phyloP scores from a whole-genome alignment of 345 rosid genomes.

The Noccaea caerulescens region DNA sequence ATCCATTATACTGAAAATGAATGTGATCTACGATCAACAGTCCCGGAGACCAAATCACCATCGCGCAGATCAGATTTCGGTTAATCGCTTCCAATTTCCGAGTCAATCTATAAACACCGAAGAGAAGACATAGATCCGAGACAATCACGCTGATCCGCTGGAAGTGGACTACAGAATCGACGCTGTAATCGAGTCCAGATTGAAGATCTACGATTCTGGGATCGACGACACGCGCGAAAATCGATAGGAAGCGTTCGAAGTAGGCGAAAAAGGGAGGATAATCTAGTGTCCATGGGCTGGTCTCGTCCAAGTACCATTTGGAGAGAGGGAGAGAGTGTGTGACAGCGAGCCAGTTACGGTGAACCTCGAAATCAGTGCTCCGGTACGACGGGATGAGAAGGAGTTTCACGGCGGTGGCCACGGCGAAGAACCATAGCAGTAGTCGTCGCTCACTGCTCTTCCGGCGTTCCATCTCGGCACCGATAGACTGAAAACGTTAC shows the following conservation, averaged over 20 bases:
- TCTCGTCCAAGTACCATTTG: conserved; percentile 82
- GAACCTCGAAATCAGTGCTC: conserved; percentile 94
- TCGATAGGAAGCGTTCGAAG: conserved; percentile 64
- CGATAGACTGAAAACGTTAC: not conserved
- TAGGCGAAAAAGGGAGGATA: conserved; percentile 87
- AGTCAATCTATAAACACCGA: conserved; percentile 60
- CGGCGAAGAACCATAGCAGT: conserved; percentile 66
- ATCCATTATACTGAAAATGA: conserved; percentile 96
- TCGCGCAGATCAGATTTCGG: conserved; percentile 57
- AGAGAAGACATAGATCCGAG: conserved; percentile 68
- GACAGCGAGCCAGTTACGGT: conserved; percentile 93
- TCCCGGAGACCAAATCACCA: conserved; percentile 86
- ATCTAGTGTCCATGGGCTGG: conserved; percentile 95
- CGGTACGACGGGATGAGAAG: conserved; percentile 76
- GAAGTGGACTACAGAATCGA: conserved; percentile 62
- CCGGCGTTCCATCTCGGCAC: conserved; percentile 33
- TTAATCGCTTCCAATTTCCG: conserved; percentile 42
- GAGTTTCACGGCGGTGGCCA: conserved; percentile 64
- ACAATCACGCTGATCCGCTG: conserved; percentile 73
- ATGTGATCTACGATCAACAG: conserved; percentile 83
- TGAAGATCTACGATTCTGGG: conserved; percentile 67
- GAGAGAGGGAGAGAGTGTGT: conserved; percentile 81
- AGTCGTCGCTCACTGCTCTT: conserved; percentile 11
- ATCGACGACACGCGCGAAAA: conserved; percentile 63
- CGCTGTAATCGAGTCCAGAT: conserved; percentile 59